Evolutionary conservation across 192 early-diverging fungal genomes (phyloP), one percentile per base, ranked within the genome.

Genomic region (Coemansia aciculifera): DNA sequence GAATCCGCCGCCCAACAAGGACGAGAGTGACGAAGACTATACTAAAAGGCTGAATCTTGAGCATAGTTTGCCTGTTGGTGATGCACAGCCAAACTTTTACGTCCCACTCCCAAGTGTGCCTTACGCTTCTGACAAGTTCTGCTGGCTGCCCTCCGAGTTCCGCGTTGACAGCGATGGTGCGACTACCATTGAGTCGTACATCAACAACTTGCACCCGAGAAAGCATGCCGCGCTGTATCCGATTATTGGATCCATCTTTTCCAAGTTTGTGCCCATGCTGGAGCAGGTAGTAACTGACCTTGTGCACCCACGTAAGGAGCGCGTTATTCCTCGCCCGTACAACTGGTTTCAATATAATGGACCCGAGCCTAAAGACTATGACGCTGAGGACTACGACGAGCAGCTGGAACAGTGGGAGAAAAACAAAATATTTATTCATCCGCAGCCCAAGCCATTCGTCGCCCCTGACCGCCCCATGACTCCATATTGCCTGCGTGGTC

Each of bases 71-170:
- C 32, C 11, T 5, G 15, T 8, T 23, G 34, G 15, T 4, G 64
- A 36, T 23, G 34, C 29, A 5, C 36, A 66, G 42, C 1, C 32
- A 10, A 39, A 21, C 8, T 66, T 24, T 29, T 62, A 62, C 24
- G 34, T 72, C 2, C 65, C 74, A 8, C 9, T 72, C 2, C 65
- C 74, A 8, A 19, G 29, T 23, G 21, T 11, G 5, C 21, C 21
- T 3, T 59, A 11, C 34, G 29, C 12, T 5, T 79, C 77, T 9
- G 11, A 59, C 0, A 52, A 36, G 32, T 81, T 72, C 42, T 75
- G 73, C 59, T 90, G 89, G 90, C 78, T 92, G 17, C 90, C 91
- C 0, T 72, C 86, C 5, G 91, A 90, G 39, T 88, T 91, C 68
- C 60, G 71, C 1, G 78, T 92, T 2, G 51, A 27, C 24, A 49